Conservation (phyloP, 306 rosid species). For the Morella rubra region DNA sequence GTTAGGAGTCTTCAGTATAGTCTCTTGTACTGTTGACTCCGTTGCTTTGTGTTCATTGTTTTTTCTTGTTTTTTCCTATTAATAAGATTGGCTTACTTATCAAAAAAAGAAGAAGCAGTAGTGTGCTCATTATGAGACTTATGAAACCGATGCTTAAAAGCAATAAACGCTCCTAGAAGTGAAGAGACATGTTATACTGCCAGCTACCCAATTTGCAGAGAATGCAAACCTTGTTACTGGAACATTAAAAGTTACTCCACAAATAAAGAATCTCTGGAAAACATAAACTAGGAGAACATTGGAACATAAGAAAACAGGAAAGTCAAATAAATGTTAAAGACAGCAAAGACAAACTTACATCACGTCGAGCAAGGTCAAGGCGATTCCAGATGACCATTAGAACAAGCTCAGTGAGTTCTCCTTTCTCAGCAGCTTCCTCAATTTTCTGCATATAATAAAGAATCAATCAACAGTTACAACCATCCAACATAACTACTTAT, state of each 20-base stretch:
- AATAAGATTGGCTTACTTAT: no score
- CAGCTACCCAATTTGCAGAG: background rate
- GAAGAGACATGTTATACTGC: background rate
- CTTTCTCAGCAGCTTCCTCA: constrained; percentile 93
- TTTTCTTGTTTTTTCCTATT: no score
- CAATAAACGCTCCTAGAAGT: background rate
- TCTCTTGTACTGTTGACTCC: no score
- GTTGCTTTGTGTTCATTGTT: no score
- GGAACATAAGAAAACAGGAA: background rate
- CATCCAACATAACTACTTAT: background rate
- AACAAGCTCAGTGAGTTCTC: constrained; percentile 91
- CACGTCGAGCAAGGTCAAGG: constrained; percentile 93
- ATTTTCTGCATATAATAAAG: constrained; percentile 60
- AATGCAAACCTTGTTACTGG: background rate
- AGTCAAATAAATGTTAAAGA: background rate
- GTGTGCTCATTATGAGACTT: background rate
- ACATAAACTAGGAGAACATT: no score
- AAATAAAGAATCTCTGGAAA: background rate
- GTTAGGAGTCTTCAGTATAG: no score
- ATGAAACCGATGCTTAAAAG: background rate
- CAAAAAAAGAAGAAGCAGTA: no score
- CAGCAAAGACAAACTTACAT: constrained; percentile 56
- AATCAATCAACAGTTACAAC: constrained; percentile 1
- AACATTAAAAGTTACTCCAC: background rate
- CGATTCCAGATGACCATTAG: constrained; percentile 95